Evolutionary conservation across 2,329 filamentous ascomycete species (phyloP).

Genomic region (Thelonectria olida): DNA sequence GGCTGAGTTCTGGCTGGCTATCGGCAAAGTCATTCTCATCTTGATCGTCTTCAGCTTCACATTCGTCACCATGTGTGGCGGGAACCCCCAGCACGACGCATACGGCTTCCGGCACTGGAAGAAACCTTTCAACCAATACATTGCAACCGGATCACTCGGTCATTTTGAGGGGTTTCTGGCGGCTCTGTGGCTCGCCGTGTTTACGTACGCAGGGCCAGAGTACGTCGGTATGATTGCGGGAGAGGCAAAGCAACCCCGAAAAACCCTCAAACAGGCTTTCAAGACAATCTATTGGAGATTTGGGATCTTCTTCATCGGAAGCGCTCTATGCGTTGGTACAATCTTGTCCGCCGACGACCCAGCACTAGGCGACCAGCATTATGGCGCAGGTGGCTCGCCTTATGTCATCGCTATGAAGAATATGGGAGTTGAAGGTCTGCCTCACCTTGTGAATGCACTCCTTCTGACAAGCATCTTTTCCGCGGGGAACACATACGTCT

Average conservation of each 20-base stretch:
- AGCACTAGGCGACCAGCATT: slow-evolving; percentile 37
- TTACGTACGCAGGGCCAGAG: slow-evolving; percentile 35
- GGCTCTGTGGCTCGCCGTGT: slow-evolving; percentile 24
- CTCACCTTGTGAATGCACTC: slow-evolving; percentile 10
- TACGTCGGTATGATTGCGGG: slow-evolving; percentile 36
- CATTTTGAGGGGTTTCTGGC: slow-evolving; percentile 66
- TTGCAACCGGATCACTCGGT: slow-evolving; percentile 55
- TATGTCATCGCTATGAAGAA: slow-evolving; percentile 57
- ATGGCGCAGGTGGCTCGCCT: slow-evolving; percentile 59
- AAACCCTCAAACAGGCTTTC: slow-evolving; percentile 39
- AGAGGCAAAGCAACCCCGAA: slow-evolving; percentile 40
- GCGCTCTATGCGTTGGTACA: slow-evolving; percentile 46
- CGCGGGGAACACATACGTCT: slow-evolving; percentile 10
- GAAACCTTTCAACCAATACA: slow-evolving; percentile 16
- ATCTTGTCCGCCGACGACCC: slow-evolving; percentile 44
- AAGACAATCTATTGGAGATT: slow-evolving; percentile 41
- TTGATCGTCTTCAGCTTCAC: neutral
- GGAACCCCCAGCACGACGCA: slow-evolving; percentile 8
- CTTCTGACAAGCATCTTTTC: slow-evolving; percentile 14
- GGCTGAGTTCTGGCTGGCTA: neutral
- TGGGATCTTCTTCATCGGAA: slow-evolving; percentile 43
- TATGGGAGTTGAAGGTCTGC: neutral
- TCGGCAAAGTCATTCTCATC: neutral
- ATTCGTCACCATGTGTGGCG: slow-evolving; percentile 1
- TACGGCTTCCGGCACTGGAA: slow-evolving; percentile 20